Percentiles rank a stretch among this genome's conserved stretches.
Evolutionary conservation across 2,329 filamentous ascomycete species (phyloP).

Genomic region (Leptodontidium sp.): DNA sequence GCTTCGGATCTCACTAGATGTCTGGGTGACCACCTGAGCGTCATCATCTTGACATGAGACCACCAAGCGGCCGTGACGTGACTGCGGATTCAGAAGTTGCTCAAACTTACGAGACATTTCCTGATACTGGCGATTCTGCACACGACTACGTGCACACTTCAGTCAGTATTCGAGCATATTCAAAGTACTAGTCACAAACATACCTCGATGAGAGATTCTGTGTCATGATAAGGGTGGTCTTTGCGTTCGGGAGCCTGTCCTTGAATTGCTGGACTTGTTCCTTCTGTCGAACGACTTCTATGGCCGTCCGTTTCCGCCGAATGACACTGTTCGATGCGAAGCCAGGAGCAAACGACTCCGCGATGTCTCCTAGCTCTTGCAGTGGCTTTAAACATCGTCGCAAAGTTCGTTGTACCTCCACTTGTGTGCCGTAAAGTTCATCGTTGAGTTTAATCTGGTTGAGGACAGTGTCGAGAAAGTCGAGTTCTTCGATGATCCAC

Average conservation of each 20-base stretch:
- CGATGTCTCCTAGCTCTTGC: constrained; percentile 6
- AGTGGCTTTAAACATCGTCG: constrained; percentile 5
- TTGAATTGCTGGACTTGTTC: constrained; percentile 21
- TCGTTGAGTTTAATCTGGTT: constrained; percentile 16
- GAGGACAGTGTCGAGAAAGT: constrained; percentile 13
- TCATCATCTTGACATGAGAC: background rate
- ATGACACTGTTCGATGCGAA: constrained; percentile 19
- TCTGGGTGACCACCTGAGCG: background rate
- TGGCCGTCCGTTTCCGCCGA: constrained; percentile 17
- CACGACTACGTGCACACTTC: background rate
- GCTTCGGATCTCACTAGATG: background rate
- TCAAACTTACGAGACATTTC: background rate
- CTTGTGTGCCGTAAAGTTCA: constrained; percentile 4
- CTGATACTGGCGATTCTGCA: background rate
- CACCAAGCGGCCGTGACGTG: background rate
- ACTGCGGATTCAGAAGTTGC: background rate
- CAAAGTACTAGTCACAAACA: background rate
- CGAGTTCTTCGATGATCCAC: constrained; percentile 13
- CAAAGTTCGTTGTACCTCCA: background rate
- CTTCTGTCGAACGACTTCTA: constrained; percentile 13
- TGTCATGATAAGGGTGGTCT: constrained; percentile 9
- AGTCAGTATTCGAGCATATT: background rate
- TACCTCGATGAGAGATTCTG: constrained; percentile 7
- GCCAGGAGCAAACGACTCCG: constrained; percentile 16
- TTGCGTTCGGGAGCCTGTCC: constrained; percentile 14